These are phyloP conservation scores for Leccinum solheimii DNA, from an alignment of 1,284 basidiomycete species.

Conservation along the genomic window DNA sequence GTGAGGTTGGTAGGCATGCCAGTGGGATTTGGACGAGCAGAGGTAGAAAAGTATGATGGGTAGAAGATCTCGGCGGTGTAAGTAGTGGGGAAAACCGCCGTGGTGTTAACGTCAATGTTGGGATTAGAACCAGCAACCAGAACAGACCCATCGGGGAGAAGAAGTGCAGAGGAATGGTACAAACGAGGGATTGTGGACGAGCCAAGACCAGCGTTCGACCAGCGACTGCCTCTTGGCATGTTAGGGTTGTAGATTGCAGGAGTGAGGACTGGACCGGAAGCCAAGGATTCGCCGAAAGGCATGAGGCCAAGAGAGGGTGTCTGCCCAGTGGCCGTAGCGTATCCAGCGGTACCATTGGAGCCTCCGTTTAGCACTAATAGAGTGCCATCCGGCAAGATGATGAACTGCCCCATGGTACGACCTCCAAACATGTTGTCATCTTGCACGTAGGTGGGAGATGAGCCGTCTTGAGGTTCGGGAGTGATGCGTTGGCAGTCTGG, in stretches of 20 bases:
- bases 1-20: slow-evolving; percentile 73
- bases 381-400: slow-evolving; percentile 75
- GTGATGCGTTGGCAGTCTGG: slow-evolving; percentile 72
- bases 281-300: slow-evolving; percentile 66
- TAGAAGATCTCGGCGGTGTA: slow-evolving; percentile 90
- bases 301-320: slow-evolving; percentile 48
- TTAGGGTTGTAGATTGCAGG: slow-evolving; percentile 80
- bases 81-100: slow-evolving; percentile 77
- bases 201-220: slow-evolving; percentile 68
- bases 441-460: slow-evolving; percentile 52
- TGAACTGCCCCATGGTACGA: slow-evolving; percentile 87
- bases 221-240: slow-evolving; percentile 62
- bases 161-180: slow-evolving; percentile 88
- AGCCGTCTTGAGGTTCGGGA: slow-evolving; percentile 73
- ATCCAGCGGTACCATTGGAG: slow-evolving; percentile 75
- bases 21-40: slow-evolving; percentile 68
- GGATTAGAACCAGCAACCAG: slow-evolving; percentile 92
- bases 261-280: slow-evolving; percentile 63
- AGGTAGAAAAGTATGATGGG: slow-evolving; percentile 77
- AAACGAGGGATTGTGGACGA: slow-evolving; percentile 70
- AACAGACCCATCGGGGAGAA: slow-evolving; percentile 86
- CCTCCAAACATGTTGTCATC: slow-evolving; percentile 77
- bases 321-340: slow-evolving; percentile 53
- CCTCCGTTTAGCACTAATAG: slow-evolving; percentile 80
- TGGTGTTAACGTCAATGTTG: slow-evolving; percentile 79